These are phyloP conservation scores for Fusarium sp. DNA, from an alignment of 2,329 filamentous ascomycete genomes.

Conservation along the genomic window DNA sequence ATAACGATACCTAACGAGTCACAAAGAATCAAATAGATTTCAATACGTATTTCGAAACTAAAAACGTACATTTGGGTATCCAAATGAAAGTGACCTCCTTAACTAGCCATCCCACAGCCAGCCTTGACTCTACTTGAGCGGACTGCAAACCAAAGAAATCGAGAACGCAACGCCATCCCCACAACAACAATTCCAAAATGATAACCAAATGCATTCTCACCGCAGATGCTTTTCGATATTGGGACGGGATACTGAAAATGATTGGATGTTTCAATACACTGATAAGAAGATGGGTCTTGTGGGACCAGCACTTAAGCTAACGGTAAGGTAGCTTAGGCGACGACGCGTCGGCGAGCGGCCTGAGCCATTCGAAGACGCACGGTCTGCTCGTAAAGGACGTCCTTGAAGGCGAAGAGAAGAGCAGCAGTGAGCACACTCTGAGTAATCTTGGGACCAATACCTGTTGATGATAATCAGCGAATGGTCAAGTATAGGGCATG, in stretches of 20 bases:
- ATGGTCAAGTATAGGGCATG: neutral
- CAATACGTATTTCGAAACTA: constrained; percentile 37
- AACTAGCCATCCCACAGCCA: constrained; percentile 10
- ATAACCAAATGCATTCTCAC: constrained; percentile 27
- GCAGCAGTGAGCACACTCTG: constrained; percentile 97
- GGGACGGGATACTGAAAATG: constrained; percentile 14
- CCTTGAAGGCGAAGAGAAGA: constrained; percentile 98
- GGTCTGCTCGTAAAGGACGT: constrained; percentile 89
- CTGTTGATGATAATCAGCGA: constrained; percentile 59
- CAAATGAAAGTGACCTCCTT: constrained; percentile 39
- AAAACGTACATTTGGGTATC: constrained; percentile 43
- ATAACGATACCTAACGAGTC: neutral
- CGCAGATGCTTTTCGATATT: constrained; percentile 28
- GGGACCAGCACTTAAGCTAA: constrained; percentile 10
- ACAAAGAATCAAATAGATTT: constrained; percentile 26
- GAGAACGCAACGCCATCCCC: constrained; percentile 32
- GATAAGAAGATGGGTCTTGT: constrained; percentile 9
- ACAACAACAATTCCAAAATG: constrained; percentile 21
- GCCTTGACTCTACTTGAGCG: constrained; percentile 15
- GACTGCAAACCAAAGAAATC: constrained; percentile 7
- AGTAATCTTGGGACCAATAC: constrained; percentile 94
- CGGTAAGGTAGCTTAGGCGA: constrained; percentile 44
- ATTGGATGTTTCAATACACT: constrained; percentile 16
- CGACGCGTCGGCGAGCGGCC: constrained; percentile 55
- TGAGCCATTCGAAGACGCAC: constrained; percentile 69